A percentile compares a stretch with the other conserved stretches of the same genome.
Conservation (phyloP, 2,329 filamentous ascomycete genomes). For the Aspergillus sp. region DNA sequence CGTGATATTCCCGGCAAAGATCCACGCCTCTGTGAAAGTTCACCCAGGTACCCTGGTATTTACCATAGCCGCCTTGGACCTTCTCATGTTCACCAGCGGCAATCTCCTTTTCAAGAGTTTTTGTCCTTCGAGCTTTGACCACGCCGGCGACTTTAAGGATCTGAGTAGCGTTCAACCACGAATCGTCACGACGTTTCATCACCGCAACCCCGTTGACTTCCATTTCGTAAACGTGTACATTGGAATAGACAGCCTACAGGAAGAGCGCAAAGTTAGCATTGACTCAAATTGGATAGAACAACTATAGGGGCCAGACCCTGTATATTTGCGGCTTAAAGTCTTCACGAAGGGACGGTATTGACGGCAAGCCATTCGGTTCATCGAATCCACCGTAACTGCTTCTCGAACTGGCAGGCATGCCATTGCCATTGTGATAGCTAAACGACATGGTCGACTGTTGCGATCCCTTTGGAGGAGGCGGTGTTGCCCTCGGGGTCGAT, state of each 20-base stretch:
- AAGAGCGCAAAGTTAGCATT: slow-evolving; percentile 5
- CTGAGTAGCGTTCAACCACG: slow-evolving; percentile 96
- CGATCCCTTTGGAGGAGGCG: slow-evolving; percentile 31
- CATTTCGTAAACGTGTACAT: slow-evolving; percentile 97
- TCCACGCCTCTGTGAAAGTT: slow-evolving; percentile 86
- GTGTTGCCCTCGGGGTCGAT: slow-evolving; percentile 40
- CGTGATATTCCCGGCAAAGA: slow-evolving; percentile 70
- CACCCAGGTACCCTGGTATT: slow-evolving; percentile 99
- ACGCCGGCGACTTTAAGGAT: slow-evolving; percentile 96
- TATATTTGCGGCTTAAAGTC: slow-evolving; percentile 43
- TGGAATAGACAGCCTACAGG: slow-evolving; percentile 75
- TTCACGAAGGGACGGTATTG: slow-evolving; percentile 31
- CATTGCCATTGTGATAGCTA: slow-evolving; percentile 36
- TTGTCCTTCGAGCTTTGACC: slow-evolving; percentile 95
- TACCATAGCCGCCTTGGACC: slow-evolving; percentile 95
- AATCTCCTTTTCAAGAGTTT: slow-evolving; percentile 97
- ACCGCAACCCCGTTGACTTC: slow-evolving; percentile 88
- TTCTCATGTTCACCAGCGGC: slow-evolving; percentile 95
- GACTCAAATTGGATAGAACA: slow-evolving; percentile 5
- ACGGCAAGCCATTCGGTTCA: slow-evolving; percentile 35
- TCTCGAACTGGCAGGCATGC: slow-evolving; percentile 25
- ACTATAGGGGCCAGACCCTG: slow-evolving; percentile 26
- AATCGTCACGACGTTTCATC: slow-evolving; percentile 91
- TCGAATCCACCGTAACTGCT: slow-evolving; percentile 34
- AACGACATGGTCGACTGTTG: slow-evolving; percentile 39